Conservation (phyloP, 2,329 filamentous ascomycete species). For the Amphichorda felina region DNA sequence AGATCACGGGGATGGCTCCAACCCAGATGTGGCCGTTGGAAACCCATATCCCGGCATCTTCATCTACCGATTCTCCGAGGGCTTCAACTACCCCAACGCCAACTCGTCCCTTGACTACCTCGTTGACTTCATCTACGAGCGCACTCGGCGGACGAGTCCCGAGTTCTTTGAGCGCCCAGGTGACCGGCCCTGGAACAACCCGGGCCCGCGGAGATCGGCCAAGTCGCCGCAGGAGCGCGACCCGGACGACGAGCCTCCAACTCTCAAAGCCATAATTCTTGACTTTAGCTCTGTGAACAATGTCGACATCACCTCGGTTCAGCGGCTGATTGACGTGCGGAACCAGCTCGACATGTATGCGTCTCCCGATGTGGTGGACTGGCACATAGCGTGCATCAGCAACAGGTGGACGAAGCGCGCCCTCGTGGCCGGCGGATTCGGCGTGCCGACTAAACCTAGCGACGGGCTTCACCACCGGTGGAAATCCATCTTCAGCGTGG, state of each 20-base stretch:
- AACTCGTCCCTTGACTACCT: conserved; percentile 79
- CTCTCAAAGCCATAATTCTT: conserved; percentile 78
- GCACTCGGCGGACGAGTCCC: conserved; percentile 67
- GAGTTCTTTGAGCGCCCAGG: conserved; percentile 31
- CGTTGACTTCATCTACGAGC: conserved; percentile 51
- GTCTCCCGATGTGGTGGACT: conserved; percentile 71
- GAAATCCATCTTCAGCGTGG: conserved; percentile 51
- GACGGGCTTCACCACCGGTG: conserved; percentile 5
- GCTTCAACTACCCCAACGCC: conserved; percentile 93
- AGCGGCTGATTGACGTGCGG: conserved; percentile 85
- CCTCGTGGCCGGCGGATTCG: conserved; percentile 43
- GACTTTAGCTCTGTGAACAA: conserved; percentile 93
- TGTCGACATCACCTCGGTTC: conserved; percentile 84
- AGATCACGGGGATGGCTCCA: conserved; percentile 39
- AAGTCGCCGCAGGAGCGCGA: conserved; percentile 20
- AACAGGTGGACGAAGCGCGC: conserved; percentile 56
- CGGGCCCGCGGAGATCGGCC: conserved; percentile 48
- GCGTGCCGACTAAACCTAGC: conserved; percentile 12
- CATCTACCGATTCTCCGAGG: conserved; percentile 89
- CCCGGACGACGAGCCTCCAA: conserved; percentile 42
- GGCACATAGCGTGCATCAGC: conserved; percentile 91
- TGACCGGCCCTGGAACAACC: conserved; percentile 92
- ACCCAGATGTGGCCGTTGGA: conserved; percentile 27
- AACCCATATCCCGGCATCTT: conserved; percentile 77
- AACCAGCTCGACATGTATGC: conserved; percentile 87